Conservation (phyloP, 208 protist genomes). For the Herpetomonas samuelpessoai region DNA sequence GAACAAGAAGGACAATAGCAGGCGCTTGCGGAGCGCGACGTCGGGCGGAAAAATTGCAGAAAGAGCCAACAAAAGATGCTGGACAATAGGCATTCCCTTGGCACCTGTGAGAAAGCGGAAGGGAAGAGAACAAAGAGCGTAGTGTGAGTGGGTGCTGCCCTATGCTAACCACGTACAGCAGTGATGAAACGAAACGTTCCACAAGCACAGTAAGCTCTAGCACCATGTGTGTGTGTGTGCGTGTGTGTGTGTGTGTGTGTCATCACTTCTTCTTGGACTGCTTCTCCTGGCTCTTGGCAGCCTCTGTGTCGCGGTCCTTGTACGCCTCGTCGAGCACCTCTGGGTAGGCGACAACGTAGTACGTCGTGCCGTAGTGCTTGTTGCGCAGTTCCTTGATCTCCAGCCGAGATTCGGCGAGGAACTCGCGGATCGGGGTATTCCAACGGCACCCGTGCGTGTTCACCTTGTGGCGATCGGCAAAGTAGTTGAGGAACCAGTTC, state of each 20-base stretch:
- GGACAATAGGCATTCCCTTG: too few species aligned
- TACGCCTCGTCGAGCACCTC: slow-evolving; percentile 73
- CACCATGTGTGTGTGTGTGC: neutral
- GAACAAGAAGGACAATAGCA: too few species aligned
- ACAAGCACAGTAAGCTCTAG: too few species aligned
- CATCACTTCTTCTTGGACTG: neutral
- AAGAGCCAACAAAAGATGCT: too few species aligned
- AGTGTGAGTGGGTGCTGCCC: too few species aligned
- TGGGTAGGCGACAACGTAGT: slow-evolving; percentile 87
- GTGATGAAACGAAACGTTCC: slow-evolving; percentile 8
- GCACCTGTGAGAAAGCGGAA: too few species aligned
- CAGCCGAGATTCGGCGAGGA: slow-evolving; percentile 72
- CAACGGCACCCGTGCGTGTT: slow-evolving; percentile 89
- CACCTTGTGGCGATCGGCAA: slow-evolving; percentile 65
- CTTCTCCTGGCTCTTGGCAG: neutral
- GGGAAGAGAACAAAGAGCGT: too few species aligned
- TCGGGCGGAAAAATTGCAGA: too few species aligned
- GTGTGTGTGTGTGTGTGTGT: neutral
- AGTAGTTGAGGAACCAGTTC: slow-evolving; percentile 89
- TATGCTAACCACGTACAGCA: too few species aligned
- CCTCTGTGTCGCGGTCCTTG: slow-evolving; percentile 31
- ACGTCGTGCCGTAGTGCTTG: slow-evolving; percentile 92
- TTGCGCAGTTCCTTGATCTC: slow-evolving; percentile 83
- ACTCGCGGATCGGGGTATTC: slow-evolving; percentile 79
- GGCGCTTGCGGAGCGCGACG: too few species aligned